Conservation (phyloP, 768 basidiomycete genomes). For the Termitomyces sp. region DNA sequence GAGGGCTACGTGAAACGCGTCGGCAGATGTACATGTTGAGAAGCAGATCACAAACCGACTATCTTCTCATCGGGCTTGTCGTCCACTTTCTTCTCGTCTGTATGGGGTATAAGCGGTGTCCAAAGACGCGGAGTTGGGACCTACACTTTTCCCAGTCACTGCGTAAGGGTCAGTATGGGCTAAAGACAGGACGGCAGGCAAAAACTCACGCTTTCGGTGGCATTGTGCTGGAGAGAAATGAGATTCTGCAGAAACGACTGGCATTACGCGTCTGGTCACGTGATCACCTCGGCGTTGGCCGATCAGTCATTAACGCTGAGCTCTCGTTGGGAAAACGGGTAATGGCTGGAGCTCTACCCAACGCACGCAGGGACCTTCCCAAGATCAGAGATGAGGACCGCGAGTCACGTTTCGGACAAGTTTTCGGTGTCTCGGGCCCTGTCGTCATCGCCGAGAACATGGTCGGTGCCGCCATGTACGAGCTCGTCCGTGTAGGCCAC, state of each 20-base stretch:
- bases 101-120: neutral
- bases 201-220: slow-evolving; percentile 87
- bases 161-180: neutral
- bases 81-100: slow-evolving; percentile 83
- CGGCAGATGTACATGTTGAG: neutral
- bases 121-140: slow-evolving; percentile 13
- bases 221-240: slow-evolving; percentile 44
- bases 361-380: slow-evolving; percentile 81
- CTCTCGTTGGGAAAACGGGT: neutral
- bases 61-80: slow-evolving; percentile 94
- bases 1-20: slow-evolving; percentile 52
- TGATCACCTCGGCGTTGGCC: slow-evolving; percentile 18
- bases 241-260: slow-evolving; percentile 10
- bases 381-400: slow-evolving; percentile 89
- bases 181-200: slow-evolving; percentile 6
- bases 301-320: neutral
- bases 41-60: slow-evolving; percentile 45
- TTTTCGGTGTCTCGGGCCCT: slow-evolving; percentile 95
- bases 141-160: slow-evolving; percentile 99
- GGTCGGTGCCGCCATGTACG: slow-evolving; percentile 95
- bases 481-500: slow-evolving; percentile 96
- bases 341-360: slow-evolving; percentile 92
- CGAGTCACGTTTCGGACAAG: slow-evolving; percentile 82
- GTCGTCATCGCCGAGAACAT: slow-evolving; percentile 98
- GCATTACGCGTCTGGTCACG: slow-evolving; percentile 29